Conservation (phyloP, 352 stramenopile genomes). For the Globisporangium takayamanum region DNA sequence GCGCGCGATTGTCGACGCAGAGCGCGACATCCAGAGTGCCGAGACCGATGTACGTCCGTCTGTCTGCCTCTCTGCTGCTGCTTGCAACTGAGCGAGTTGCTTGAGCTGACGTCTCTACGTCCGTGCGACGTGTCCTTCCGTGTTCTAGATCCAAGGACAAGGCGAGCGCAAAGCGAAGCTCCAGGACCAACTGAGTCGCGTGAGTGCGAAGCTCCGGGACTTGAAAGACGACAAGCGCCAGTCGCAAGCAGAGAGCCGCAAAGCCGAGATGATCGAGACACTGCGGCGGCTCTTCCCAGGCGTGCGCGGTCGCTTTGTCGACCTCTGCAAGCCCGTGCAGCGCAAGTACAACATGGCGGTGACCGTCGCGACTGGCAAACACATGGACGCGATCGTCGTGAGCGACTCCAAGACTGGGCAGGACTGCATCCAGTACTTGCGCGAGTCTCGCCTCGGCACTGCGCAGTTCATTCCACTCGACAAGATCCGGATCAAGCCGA, state of each 20-base stretch:
- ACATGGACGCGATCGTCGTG: constrained; percentile 93
- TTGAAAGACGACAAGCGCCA: constrained; percentile 90
- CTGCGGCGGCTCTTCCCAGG: constrained; percentile 86
- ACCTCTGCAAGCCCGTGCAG: constrained; percentile 96
- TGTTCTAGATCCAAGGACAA: constrained; percentile 43
- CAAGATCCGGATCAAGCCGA: constrained; percentile 85
- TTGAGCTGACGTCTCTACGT: neutral
- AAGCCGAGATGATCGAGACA: constrained; percentile 68
- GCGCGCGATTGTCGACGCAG: constrained; percentile 37
- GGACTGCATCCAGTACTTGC: constrained; percentile 91
- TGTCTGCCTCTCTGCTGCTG: too few relatives aligned
- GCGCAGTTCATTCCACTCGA: constrained; percentile 97
- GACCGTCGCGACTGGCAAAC: constrained; percentile 95
- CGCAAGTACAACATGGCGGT: constrained; percentile 97
- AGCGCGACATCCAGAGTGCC: constrained; percentile 43
- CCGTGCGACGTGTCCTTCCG: neutral
- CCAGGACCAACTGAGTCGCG: constrained; percentile 51
- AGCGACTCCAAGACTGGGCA: constrained; percentile 71
- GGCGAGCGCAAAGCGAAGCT: constrained; percentile 56
- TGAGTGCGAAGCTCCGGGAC: constrained; percentile 88
- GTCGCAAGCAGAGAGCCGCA: constrained; percentile 87
- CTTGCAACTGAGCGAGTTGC: neutral
- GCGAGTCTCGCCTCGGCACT: constrained; percentile 91
- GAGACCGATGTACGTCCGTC: constrained; percentile 44
- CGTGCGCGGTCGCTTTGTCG: constrained; percentile 94